Conservation (phyloP, 2,329 filamentous ascomycete species). For the Periconia sp. region DNA sequence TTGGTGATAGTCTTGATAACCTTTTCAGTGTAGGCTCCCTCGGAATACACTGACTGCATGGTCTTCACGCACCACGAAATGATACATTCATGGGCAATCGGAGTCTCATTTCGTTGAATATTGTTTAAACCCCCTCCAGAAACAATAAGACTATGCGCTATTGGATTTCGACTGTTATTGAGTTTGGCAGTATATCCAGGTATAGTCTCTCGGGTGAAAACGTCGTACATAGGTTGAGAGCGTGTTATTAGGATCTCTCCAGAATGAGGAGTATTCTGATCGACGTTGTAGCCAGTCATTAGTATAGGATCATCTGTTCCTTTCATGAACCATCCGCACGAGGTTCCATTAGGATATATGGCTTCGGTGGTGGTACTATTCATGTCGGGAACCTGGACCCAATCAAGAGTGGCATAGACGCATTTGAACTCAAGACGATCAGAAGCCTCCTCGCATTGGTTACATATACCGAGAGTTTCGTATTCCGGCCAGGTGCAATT, state of each 20-base stretch:
- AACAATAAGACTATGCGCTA: conserved; percentile 5
- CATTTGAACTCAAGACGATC: conserved; percentile 9
- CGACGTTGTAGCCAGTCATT: conserved; percentile 11
- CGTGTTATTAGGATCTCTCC: conserved; percentile 9
- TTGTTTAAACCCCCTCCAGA: not conserved
- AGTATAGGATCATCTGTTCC: conserved; percentile 2
- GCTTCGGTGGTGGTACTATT: not conserved
- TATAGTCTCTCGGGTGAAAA: conserved; percentile 6
- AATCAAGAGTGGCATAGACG: conserved; percentile 6
- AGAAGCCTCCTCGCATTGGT: conserved; percentile 6
- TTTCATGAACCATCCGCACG: conserved; percentile 11
- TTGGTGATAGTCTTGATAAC: conserved; percentile 9
- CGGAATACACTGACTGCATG: conserved; percentile 7
- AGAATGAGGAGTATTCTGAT: conserved; percentile 2
- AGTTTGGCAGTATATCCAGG: conserved; percentile 9
- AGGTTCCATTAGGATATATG: conserved; percentile 11
- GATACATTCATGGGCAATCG: conserved; percentile 11
- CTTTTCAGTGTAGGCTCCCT: conserved; percentile 14
- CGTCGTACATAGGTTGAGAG: conserved; percentile 11
- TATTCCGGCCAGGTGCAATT: conserved; percentile 15
- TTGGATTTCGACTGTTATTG: conserved; percentile 10
- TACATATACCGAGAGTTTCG: conserved; percentile 13
- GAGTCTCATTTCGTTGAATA: conserved; percentile 9
- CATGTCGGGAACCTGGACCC: no score
- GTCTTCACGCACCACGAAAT: conserved; percentile 15